phyloP scores from a whole-genome alignment of 352 stramenopile genomes.

The Stramenopiles sp. region DNA sequence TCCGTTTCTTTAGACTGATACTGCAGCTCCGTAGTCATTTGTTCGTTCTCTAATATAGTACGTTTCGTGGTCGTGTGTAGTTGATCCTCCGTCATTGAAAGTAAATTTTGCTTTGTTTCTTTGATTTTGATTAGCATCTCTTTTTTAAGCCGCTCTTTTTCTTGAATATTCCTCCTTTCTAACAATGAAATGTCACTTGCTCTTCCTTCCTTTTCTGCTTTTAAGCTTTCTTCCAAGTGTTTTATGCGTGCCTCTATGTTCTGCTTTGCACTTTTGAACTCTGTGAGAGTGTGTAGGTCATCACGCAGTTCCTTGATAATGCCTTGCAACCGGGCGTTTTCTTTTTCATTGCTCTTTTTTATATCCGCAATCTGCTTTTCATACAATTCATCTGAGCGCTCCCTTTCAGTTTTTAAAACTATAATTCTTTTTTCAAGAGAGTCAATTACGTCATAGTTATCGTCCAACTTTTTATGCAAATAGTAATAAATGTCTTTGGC shows the following conservation, averaged over 20 bases:
- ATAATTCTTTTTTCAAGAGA: constrained; percentile 35
- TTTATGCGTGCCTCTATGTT: constrained; percentile 29
- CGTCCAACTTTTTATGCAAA: constrained; percentile 53
- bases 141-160: constrained; percentile 43
- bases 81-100: constrained; percentile 40
- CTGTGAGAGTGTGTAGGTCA: constrained; percentile 33
- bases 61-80: constrained; percentile 43
- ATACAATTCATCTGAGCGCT: constrained; percentile 19
- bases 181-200: constrained; percentile 24
- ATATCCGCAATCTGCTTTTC: constrained; percentile 18
- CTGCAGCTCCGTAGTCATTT: constrained; percentile 42
- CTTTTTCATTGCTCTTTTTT: constrained; percentile 18
- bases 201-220: constrained; percentile 14
- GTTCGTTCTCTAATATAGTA: constrained; percentile 52
- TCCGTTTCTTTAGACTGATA: constrained; percentile 42
- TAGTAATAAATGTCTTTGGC: constrained; percentile 53
- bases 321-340: constrained; percentile 18
- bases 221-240: constrained; percentile 29
- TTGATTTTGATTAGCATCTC: constrained; percentile 38
- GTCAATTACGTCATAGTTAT: constrained; percentile 41
- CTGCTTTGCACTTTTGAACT: constrained; percentile 36
- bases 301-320: constrained; percentile 24
- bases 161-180: constrained; percentile 38
- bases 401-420: constrained; percentile 17
- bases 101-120: constrained; percentile 32